A percentile compares a stretch with the other conserved stretches of the same genome.
Evolutionary conservation across 2,329 filamentous ascomycete species (phyloP).

Genomic region (Aureobasidium sp.): DNA sequence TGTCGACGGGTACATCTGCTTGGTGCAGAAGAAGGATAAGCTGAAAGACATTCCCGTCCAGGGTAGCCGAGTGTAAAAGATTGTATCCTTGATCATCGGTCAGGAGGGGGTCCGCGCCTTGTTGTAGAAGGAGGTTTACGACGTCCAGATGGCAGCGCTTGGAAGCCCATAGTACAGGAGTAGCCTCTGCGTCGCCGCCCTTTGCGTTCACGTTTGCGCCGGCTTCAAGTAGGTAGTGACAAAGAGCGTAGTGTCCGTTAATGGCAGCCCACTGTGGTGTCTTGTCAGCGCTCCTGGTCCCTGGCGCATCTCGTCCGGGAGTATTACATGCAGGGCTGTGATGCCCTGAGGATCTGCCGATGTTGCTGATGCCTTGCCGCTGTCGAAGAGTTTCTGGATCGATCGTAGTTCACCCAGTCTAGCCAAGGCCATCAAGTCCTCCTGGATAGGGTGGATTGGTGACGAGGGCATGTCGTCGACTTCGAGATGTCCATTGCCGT

Average conservation of each 20-base stretch:
- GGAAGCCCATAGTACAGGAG: constrained; percentile 92
- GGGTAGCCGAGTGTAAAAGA: constrained; percentile 90
- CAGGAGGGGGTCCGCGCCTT: constrained; percentile 85
- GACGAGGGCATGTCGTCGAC: constrained; percentile 26
- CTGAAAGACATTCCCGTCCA: constrained; percentile 90
- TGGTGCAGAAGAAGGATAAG: constrained; percentile 87
- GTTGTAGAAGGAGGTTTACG: constrained; percentile 81
- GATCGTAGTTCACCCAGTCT: constrained; percentile 75
- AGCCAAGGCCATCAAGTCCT: constrained; percentile 94
- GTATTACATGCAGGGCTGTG: constrained; percentile 77
- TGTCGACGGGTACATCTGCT: constrained; percentile 80
- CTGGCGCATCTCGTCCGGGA: not conserved
- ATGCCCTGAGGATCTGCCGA: constrained; percentile 89
- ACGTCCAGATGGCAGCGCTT: constrained; percentile 96
- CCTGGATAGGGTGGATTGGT: constrained; percentile 44
- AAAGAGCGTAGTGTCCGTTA: constrained; percentile 97
- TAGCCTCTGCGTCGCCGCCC: constrained; percentile 90
- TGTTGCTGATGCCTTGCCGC: constrained; percentile 69
- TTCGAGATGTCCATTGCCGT: constrained; percentile 14
- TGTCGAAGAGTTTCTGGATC: constrained; percentile 85
- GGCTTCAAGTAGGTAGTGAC: constrained; percentile 80
- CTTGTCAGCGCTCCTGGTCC: not conserved
- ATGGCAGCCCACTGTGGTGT: constrained; percentile 83
- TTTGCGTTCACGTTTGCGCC: constrained; percentile 92
- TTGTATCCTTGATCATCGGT: constrained; percentile 97